A percentile compares a stretch with the other conserved stretches of the same genome.
phyloP scores from a whole-genome alignment of 1,284 basidiomycete genomes.

The Moesziomyces sp. region DNA sequence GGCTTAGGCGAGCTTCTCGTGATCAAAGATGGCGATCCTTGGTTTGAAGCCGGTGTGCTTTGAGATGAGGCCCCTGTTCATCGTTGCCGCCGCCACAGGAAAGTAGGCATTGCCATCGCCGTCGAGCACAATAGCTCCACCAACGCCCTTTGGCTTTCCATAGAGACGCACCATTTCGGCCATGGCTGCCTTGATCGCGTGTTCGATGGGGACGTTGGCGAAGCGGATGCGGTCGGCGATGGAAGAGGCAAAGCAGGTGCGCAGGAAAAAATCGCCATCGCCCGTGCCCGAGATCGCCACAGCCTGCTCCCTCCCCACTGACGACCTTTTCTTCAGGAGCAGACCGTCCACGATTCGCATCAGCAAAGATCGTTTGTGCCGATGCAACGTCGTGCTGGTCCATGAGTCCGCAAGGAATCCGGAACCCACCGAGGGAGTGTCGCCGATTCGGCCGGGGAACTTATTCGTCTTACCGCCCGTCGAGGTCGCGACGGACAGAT shows the following conservation, averaged over 20 bases:
- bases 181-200: slow-evolving; percentile 74
- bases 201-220: slow-evolving; percentile 66
- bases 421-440: slow-evolving; percentile 80
- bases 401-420: slow-evolving; percentile 87
- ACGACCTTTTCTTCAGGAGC: too few relatives aligned
- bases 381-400: slow-evolving; percentile 54
- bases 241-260: slow-evolving; percentile 75
- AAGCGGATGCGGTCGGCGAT: slow-evolving; percentile 77
- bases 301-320: slow-evolving; percentile 66
- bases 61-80: slow-evolving; percentile 81
- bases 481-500: slow-evolving; percentile 78
- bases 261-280: slow-evolving; percentile 84
- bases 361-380: neutral
- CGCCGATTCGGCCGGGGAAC: slow-evolving; percentile 80
- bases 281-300: slow-evolving; percentile 84
- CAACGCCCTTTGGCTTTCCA: slow-evolving; percentile 74
- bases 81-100: slow-evolving; percentile 76
- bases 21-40: slow-evolving; percentile 79
- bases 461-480: slow-evolving; percentile 86
- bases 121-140: slow-evolving; percentile 76
- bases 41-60: slow-evolving; percentile 74
- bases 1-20: slow-evolving; percentile 71
- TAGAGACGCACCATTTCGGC: slow-evolving; percentile 74
- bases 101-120: slow-evolving; percentile 73
- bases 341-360: neutral